A percentile compares a stretch with the other conserved stretches of the same genome.
Conservation (phyloP, 2,329 filamentous ascomycete species). For the Cadophora gregata region DNA sequence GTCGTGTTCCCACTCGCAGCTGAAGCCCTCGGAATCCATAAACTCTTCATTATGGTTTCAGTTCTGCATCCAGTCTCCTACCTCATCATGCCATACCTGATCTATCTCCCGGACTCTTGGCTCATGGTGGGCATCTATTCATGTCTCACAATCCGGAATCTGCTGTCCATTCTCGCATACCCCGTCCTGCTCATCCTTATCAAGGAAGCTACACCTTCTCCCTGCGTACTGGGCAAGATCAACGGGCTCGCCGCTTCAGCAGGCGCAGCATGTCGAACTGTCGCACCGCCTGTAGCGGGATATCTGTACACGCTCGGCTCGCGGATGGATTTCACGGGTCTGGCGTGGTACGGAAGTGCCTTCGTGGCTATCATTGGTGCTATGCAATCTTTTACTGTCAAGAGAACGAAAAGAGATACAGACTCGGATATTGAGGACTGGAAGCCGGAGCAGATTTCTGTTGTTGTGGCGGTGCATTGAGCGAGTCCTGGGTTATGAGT, state of each 20-base stretch:
- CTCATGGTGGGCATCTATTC: slow-evolving; percentile 64
- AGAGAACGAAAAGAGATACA: slow-evolving; percentile 27
- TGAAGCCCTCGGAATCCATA: slow-evolving; percentile 62
- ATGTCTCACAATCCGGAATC: slow-evolving; percentile 55
- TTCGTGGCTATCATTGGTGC: slow-evolving; percentile 62
- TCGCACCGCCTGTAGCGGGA: slow-evolving; percentile 69
- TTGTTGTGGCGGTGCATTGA: slow-evolving; percentile 3
- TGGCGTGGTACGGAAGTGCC: slow-evolving; percentile 69
- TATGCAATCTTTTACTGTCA: slow-evolving; percentile 60
- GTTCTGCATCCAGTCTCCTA: slow-evolving; percentile 51
- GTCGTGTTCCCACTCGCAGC: slow-evolving; percentile 67
- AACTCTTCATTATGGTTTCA: slow-evolving; percentile 38
- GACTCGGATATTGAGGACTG: slow-evolving; percentile 28
- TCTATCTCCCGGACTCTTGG: slow-evolving; percentile 57
- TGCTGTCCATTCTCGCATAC: slow-evolving; percentile 67
- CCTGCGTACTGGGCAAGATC: slow-evolving; percentile 64
- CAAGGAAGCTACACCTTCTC: slow-evolving; percentile 67
- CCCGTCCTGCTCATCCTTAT: slow-evolving; percentile 70
- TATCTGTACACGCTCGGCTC: slow-evolving; percentile 67
- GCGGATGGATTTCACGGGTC: slow-evolving; percentile 61
- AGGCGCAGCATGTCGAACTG: slow-evolving; percentile 69
- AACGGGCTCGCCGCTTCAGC: slow-evolving; percentile 71
- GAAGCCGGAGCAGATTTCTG: slow-evolving; percentile 21
- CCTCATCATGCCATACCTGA: slow-evolving; percentile 62
- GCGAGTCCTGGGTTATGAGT: background rate